A percentile compares a stretch with the other conserved stretches of the same genome.
These are phyloP conservation scores for Sporothrix brunneoviolacea DNA, from an alignment of 2,329 filamentous ascomycete genomes.

Conservation along the genomic window DNA sequence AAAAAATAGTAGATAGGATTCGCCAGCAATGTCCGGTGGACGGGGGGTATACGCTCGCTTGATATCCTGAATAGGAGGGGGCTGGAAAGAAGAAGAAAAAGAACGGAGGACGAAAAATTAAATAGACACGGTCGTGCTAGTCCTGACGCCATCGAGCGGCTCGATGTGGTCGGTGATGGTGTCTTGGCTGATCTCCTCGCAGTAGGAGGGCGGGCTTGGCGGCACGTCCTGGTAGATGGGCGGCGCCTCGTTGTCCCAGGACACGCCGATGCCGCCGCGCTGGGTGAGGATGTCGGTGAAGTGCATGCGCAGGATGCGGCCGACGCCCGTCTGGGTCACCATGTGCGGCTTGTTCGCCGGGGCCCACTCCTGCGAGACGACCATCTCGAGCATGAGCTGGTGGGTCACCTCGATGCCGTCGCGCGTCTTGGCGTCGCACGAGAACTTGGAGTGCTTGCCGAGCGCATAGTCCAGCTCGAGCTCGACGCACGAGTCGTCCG, in stretches of 20 bases:
- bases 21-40: not conserved
- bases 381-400: slow-evolving; percentile 83
- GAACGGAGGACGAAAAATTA: not conserved
- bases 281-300: slow-evolving; percentile 80
- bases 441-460: slow-evolving; percentile 50
- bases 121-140: too few relatives aligned
- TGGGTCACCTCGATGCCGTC: slow-evolving; percentile 76
- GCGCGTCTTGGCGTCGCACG: slow-evolving; percentile 69
- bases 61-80: not conserved
- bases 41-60: slow-evolving; percentile 2
- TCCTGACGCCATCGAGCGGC: slow-evolving; percentile 24
- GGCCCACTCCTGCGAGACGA: slow-evolving; percentile 84
- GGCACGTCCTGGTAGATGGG: slow-evolving; percentile 93
- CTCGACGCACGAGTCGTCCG: slow-evolving; percentile 55
- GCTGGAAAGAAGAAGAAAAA: not conserved
- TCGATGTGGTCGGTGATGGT: slow-evolving; percentile 34
- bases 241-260: slow-evolving; percentile 94
- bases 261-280: slow-evolving; percentile 78
- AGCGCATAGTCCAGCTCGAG: slow-evolving; percentile 76
- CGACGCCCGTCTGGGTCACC: slow-evolving; percentile 80
- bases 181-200: slow-evolving; percentile 24
- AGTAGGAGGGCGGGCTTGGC: slow-evolving; percentile 70
- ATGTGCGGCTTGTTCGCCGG: slow-evolving; percentile 61
- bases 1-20: not conserved
- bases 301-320: slow-evolving; percentile 85